phyloP scores from a whole-genome alignment of 2,329 filamentous ascomycete species.

The Chrysosporium keratinophilum region DNA sequence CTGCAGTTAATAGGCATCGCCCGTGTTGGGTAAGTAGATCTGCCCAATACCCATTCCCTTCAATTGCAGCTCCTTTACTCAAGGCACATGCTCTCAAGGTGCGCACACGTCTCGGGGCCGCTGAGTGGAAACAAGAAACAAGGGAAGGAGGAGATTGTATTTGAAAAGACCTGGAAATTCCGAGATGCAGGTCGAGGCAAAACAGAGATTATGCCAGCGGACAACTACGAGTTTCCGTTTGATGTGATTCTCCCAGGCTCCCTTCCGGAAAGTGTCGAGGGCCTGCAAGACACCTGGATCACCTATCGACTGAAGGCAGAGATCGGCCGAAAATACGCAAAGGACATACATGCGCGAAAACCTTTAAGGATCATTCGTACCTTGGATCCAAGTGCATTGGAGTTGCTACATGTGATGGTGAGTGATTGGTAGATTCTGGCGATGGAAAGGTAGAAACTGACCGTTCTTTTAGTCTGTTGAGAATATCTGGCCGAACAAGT shows the following conservation, averaged over 20 bases:
- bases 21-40: slow-evolving; percentile 52
- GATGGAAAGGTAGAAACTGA: background rate
- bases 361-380: slow-evolving; percentile 69
- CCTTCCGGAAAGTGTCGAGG: slow-evolving; percentile 78
- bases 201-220: slow-evolving; percentile 52
- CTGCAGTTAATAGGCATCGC: slow-evolving; percentile 61
- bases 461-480: slow-evolving; percentile 53
- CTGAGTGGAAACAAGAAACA: slow-evolving; percentile 29
- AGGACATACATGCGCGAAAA: slow-evolving; percentile 73
- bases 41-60: background rate
- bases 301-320: slow-evolving; percentile 87
- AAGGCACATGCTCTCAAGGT: slow-evolving; percentile 15
- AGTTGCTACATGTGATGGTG: slow-evolving; percentile 76
- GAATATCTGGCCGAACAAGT: slow-evolving; percentile 95
- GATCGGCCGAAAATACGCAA: slow-evolving; percentile 78
- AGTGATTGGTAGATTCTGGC: slow-evolving; percentile 11
- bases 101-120: slow-evolving; percentile 22
- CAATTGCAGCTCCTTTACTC: background rate
- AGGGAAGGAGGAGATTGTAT: slow-evolving; percentile 43
- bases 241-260: slow-evolving; percentile 59
- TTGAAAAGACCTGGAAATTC: slow-evolving; percentile 64
- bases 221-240: slow-evolving; percentile 79
- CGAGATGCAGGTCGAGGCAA: slow-evolving; percentile 42
- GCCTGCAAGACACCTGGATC: slow-evolving; percentile 72
- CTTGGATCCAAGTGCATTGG: slow-evolving; percentile 62